A percentile compares a stretch with the other conserved stretches of the same genome.
Evolutionary conservation across 2,329 filamentous ascomycete genomes (phyloP).

Genomic region (Aspergillus versicolor): DNA sequence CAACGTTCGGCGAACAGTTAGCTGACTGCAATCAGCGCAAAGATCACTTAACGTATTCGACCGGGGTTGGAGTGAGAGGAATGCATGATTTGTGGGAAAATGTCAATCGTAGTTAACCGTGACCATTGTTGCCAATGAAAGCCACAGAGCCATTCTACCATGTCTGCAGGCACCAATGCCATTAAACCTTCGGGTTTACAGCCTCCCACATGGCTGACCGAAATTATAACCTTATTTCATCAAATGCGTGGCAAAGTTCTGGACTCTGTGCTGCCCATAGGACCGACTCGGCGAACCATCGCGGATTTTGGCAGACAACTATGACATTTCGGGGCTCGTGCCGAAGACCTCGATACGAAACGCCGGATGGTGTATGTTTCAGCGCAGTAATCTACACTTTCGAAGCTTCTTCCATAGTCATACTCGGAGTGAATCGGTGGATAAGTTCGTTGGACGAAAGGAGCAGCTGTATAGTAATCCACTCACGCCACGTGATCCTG

Average conservation of each 20-base stretch:
- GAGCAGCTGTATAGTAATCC: not conserved
- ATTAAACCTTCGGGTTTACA: too few relatives aligned
- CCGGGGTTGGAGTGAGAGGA: constrained; percentile 27
- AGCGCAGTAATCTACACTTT: not conserved
- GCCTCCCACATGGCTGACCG: too few relatives aligned
- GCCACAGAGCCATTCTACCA: too few relatives aligned
- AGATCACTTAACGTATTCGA: constrained; percentile 34
- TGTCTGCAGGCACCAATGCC: too few relatives aligned
- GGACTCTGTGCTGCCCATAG: not conserved
- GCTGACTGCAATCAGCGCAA: constrained; percentile 23
- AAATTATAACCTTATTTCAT: too few relatives aligned
- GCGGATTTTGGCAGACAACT: not conserved
- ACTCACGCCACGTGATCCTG: not conserved
- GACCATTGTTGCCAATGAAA: too few relatives aligned
- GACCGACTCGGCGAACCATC: not conserved
- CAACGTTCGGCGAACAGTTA: not conserved
- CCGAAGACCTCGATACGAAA: not conserved
- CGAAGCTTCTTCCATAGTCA: not conserved
- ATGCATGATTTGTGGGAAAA: not conserved
- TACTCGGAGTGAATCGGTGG: not conserved
- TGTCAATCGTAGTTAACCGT: too few relatives aligned
- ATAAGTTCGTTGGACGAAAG: not conserved
- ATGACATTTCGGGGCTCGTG: not conserved
- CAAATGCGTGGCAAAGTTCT: too few relatives aligned
- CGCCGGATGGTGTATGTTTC: not conserved